These are phyloP conservation scores for Corniculantispora saksenae DNA, from an alignment of 2,329 filamentous ascomycete genomes.

Conservation along the genomic window DNA sequence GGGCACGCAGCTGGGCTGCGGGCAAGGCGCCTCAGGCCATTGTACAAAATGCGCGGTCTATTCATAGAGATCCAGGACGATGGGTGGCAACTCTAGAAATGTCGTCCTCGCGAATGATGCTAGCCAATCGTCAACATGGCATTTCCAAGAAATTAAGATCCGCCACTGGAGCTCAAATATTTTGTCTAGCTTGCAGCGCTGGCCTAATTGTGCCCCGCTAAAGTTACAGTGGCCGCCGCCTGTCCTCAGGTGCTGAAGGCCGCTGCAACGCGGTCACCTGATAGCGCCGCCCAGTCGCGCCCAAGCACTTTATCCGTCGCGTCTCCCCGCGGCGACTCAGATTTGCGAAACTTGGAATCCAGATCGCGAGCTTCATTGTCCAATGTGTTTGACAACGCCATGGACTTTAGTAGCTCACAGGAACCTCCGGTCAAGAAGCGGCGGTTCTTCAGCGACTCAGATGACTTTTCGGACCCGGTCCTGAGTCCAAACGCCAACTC, in stretches of 20 bases:
- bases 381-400: conserved; percentile 28
- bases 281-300: conserved; percentile 40
- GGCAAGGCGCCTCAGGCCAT: conserved; percentile 41
- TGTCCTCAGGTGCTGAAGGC: neutral
- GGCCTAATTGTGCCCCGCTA: conserved; percentile 10
- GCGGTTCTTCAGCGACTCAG: conserved; percentile 39
- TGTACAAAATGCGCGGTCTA: conserved; percentile 36
- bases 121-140: conserved; percentile 24
- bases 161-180: conserved; percentile 13
- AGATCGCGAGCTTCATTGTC: conserved; percentile 17
- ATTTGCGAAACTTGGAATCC: neutral
- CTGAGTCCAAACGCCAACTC: conserved; percentile 5
- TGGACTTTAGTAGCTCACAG: conserved; percentile 41
- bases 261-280: conserved; percentile 41
- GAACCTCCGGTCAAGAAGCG: conserved; percentile 49
- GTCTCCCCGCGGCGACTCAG: conserved; percentile 33
- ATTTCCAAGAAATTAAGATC: conserved; percentile 23
- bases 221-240: neutral
- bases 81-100: neutral
- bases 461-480: conserved; percentile 29
- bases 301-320: conserved; percentile 33
- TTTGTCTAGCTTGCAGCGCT: neutral
- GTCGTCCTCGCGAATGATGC: conserved; percentile 4
- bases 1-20: conserved; percentile 24
- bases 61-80: conserved; percentile 36